Evolutionary conservation across 352 stramenopile genomes (phyloP), one percentile per base, ranked within the genome.

Genomic region (Pythium utonaiense): DNA sequence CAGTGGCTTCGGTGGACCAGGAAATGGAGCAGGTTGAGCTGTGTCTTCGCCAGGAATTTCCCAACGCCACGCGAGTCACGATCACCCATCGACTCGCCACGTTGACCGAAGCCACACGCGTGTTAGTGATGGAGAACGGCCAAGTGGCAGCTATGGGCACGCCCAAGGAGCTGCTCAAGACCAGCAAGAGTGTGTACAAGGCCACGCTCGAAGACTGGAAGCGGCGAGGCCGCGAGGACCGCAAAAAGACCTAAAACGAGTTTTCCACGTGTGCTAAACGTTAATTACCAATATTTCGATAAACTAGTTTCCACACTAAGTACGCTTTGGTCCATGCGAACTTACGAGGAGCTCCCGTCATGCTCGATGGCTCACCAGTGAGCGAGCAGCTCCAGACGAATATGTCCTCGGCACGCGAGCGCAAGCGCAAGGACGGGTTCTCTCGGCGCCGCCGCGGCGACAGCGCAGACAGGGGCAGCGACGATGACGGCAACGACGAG

Each of bases 1-100:
- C 28, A 5, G n/a, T 30, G 19, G 31, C 1, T 3, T 47, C 19
- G 17, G 25, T 30, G 27, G 24, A 3, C 7, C 45, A 27, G 5
- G 31, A 40, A 42, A 59, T 24, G 21, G 47, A 55, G 4, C 25
- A 52, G 9, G 31, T 70, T 27, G 56, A 70, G 10, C 74, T 49
- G 71, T 92, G 56, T 25, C 17, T 66, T 17, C 53, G 54, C 34
- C 24, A 56, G 21, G 57, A 54, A 12, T 70, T 75, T 28, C 51
- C 75, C 10, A 64, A 87, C 16, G 97, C 80, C 58, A 99, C 97
- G 3, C 70, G 96, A 38, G 64, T 99, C 1, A 98, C 90, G 12
- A 98, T 99, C 63, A 96, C 97, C 31, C 96, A 99, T 75, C 87
- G 97, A 19, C 70, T 99, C 19, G 86, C 98, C 64, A 99, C 96